Evolutionary conservation across 169 alveolate genomes (phyloP), one percentile per base, ranked within the genome.

Genomic region (Prorocentrum cordatum): DNA sequence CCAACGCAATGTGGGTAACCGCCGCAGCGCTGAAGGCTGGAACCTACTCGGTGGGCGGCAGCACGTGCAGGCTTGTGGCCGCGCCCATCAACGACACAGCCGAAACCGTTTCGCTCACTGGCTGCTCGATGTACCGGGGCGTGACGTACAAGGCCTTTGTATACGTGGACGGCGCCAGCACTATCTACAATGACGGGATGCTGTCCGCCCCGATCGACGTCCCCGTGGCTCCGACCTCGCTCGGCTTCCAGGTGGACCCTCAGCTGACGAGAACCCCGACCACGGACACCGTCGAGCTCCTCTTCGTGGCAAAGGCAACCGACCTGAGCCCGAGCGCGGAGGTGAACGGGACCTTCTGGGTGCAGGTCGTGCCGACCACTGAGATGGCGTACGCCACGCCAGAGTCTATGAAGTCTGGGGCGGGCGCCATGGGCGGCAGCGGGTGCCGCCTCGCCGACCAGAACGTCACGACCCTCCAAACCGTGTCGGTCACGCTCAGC

Each of bases 41-140:
- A n/a, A 71, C 36, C 66, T 71, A 22, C 27, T 64, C 83, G 2
- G 6, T 42, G 38, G 83, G 83, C 14, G 83, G 47, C 29, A 50
- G 67, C 39, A 33, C 45, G 27, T 71, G 83, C 27, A 64, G 83
- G 20, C 35, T 35, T 31, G 24, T 58, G 20, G 68, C 35, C 12
- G 68, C 3, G 7, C 7, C 31, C 33, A 35, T 35, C 12, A 58
- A 58, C 68, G 33, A 58, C 35, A n/a, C 68, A 35, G 35, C 68
- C 20, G 2, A n/a, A 12, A n/a, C 31, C 20, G 68, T 58, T 12
- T n/a, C 68, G 3, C 58, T 83, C 26, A 83, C 83, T 12, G 47
- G 77, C n/a, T 83, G 91, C 50, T 36, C 72, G 24, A 67, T 83
- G 26, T 50, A 36, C 36, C 83, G 91, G 4, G 83, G 66, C 42